phyloP scores from a whole-genome alignment of 352 stramenopile species.

The Albugo laibachii region DNA sequence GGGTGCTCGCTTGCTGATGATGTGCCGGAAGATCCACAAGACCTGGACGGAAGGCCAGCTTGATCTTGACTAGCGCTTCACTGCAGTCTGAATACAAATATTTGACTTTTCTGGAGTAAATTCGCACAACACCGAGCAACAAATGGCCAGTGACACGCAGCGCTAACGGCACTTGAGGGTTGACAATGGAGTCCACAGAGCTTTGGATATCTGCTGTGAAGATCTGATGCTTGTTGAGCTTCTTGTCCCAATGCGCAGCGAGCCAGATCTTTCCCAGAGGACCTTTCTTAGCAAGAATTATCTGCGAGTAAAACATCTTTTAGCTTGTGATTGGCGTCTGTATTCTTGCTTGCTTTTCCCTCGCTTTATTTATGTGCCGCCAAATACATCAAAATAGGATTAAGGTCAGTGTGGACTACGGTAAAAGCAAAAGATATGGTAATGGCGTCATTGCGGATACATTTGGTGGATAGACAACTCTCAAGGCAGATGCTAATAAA shows the following conservation, averaged over 20 bases:
- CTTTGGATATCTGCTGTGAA: conserved; percentile 93
- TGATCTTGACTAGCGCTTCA: conserved; percentile 98
- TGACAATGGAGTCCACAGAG: conserved; percentile 93
- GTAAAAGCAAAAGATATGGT: too few relatives aligned
- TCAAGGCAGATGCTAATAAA: too few relatives aligned
- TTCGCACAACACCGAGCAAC: conserved; percentile 95
- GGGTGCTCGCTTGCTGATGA: conserved; percentile 37
- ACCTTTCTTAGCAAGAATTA: conserved; percentile 98
- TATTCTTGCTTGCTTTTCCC: too few relatives aligned
- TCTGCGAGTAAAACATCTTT: conserved; percentile 98
- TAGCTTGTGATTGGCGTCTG: too few relatives aligned
- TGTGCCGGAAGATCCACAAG: conserved; percentile 53
- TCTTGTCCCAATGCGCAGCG: conserved; percentile 98
- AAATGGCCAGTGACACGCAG: conserved; percentile 95
- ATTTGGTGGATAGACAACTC: too few relatives aligned
- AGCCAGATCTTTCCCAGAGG: conserved; percentile 98
- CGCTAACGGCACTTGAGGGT: conserved; percentile 91
- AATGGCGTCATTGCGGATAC: too few relatives aligned
- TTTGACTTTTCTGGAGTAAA: conserved; percentile 95
- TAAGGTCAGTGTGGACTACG: too few relatives aligned
- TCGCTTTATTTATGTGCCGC: too few relatives aligned
- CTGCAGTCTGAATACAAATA: conserved; percentile 98
- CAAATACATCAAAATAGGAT: too few relatives aligned
- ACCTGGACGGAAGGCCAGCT: conserved; percentile 86
- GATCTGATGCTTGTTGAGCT: conserved; percentile 96